These are phyloP conservation scores for Basipetospora chlamydospora DNA, from an alignment of 2,329 filamentous ascomycete species.

Conservation along the genomic window DNA sequence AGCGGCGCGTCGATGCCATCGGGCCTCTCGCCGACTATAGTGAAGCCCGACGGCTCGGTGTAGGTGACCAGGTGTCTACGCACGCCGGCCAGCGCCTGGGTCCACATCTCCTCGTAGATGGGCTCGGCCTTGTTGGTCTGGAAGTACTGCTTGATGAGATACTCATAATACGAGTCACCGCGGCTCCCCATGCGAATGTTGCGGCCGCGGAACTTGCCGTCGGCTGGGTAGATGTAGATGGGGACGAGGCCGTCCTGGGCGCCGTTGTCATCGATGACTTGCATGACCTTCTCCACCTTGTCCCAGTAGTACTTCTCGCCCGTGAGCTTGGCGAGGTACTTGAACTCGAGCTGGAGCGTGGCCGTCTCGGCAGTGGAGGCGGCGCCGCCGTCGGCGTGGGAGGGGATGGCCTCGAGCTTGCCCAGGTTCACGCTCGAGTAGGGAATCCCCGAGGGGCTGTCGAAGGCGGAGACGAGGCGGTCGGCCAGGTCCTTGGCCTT, in stretches of 20 bases:
- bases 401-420: conserved; percentile 59
- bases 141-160: conserved; percentile 95
- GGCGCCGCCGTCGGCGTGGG: conserved; percentile 73
- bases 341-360: conserved; percentile 87
- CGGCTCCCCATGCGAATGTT: conserved; percentile 89
- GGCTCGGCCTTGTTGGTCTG: conserved; percentile 80
- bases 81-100: conserved; percentile 69
- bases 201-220: conserved; percentile 62
- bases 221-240: conserved; percentile 74
- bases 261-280: conserved; percentile 74
- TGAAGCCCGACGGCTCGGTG: conserved; percentile 63
- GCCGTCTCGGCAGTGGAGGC: conserved; percentile 91
- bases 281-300: conserved; percentile 78
- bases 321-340: conserved; percentile 88
- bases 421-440: conserved; percentile 83
- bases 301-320: conserved; percentile 91
- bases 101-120: conserved; percentile 86
- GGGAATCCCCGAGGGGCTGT: conserved; percentile 73
- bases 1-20: conserved; percentile 51
- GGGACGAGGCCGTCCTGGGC: conserved; percentile 72
- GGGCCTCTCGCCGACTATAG: conserved; percentile 79
- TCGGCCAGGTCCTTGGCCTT: conserved; percentile 91
- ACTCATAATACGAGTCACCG: conserved; percentile 97
- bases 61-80: conserved; percentile 90
- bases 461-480: conserved; percentile 73